Base-by-base conservation (phyloP, 352 stramenopile species). In the Phytophthora hibernalis region DNA sequence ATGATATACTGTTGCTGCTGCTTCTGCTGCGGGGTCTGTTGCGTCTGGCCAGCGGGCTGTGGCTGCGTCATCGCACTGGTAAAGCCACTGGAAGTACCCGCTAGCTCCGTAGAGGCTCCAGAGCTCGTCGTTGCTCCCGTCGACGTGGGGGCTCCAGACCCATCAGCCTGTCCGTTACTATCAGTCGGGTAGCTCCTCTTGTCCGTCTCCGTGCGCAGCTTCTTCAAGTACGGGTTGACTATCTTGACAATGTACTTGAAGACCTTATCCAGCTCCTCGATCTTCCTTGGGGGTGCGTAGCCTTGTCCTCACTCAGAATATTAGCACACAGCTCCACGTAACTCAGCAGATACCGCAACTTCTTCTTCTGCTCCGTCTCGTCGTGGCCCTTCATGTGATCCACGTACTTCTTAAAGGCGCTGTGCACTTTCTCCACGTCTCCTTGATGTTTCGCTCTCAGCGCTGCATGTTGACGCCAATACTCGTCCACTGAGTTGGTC, bases 171-270 rank as follows among this genome's bases (percentile, higher is more conserved):
- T 13, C 66, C 54, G 59, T 54, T 71, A 42, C 28, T 55, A 15
- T 28, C 54, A 21, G 13, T 20, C 51, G 71, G 63, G 22, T 74
- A 85, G 13, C 61, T 90, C 4, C 85, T 74, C 38, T 88, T 90
- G 60, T 92, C 85, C n/a, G 85, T 95, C 72, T 95, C 87, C 1
- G 83, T 90, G 21, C 83, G 85, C 38, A 95, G 65, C 66, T 95
- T 95, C 75, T 95, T 95, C 65, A 95, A 47, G 45, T 93, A 95
- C 57, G 87, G 87, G 55, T 92, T 92, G 22, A 95, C 87, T 28
- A 95, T 95, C 67, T 93, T 93, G 16, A 95, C 82, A 55, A 95
- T 93, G 74, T 95, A 95, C 76, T 95, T 95, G 71, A 92, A 93
- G 22, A 95, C 87, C 70, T 93, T 95, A 65, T 93, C 87, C 20